phyloP scores from a whole-genome alignment of 768 basidiomycete species.

The Pisolithus orientalis region DNA sequence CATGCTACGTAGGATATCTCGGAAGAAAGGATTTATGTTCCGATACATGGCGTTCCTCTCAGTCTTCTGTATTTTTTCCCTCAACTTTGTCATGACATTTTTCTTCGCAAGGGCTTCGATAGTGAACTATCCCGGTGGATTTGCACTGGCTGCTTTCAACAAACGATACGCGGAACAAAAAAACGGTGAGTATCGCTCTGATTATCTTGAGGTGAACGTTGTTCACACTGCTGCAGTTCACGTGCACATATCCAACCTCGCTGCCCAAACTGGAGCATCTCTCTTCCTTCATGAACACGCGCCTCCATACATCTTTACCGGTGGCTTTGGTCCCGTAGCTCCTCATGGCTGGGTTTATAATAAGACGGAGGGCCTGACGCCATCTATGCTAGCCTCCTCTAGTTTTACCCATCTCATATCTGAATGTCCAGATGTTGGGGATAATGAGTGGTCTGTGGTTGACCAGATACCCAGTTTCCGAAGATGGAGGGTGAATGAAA shows the following conservation, averaged over 20 bases:
- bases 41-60: slow-evolving; percentile 41
- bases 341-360: slow-evolving; percentile 58
- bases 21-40: slow-evolving; percentile 42
- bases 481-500: slow-evolving; percentile 28
- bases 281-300: slow-evolving; percentile 74
- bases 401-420: slow-evolving; percentile 60
- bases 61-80: slow-evolving; percentile 40
- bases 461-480: slow-evolving; percentile 41
- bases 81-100: slow-evolving; percentile 49
- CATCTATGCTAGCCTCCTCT: slow-evolving; percentile 33
- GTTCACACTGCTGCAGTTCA: slow-evolving; percentile 34
- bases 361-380: slow-evolving; percentile 67
- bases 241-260: slow-evolving; percentile 79
- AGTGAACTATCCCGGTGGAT: slow-evolving; percentile 86
- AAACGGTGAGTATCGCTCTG: slow-evolving; percentile 21
- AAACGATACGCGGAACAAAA: slow-evolving; percentile 31
- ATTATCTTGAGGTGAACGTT: neutral
- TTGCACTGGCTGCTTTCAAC: slow-evolving; percentile 62
- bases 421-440: slow-evolving; percentile 32
- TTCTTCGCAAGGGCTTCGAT: slow-evolving; percentile 54
- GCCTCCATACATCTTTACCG: slow-evolving; percentile 38
- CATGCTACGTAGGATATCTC: slow-evolving; percentile 33
- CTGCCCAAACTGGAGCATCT: slow-evolving; percentile 86
- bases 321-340: slow-evolving; percentile 7
- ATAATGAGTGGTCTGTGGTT: slow-evolving; percentile 37